Evolutionary conservation across 495 filamentous ascomycete genomes (phyloP).

Genomic region (Tuber magnatum): DNA sequence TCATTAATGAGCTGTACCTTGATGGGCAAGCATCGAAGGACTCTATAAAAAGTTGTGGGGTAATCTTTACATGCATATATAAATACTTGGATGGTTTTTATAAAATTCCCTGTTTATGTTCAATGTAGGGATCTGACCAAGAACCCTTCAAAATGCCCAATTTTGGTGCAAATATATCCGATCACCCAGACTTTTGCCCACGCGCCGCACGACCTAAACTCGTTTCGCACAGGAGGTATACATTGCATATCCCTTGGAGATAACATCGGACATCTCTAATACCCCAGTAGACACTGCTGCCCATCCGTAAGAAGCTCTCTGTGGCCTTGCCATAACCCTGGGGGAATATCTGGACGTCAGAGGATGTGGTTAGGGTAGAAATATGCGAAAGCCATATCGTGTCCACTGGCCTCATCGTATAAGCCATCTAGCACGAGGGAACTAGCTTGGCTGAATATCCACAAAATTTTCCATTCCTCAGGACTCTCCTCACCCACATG

Average conservation of each 20-base stretch:
- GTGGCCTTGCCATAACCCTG: neutral
- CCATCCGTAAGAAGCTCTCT: neutral
- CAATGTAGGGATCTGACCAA: too few relatives aligned
- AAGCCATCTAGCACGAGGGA: neutral
- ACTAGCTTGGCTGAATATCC: neutral
- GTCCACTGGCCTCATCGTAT: neutral
- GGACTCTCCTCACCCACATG: too few relatives aligned
- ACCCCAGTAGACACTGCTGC: neutral
- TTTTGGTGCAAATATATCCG: too few relatives aligned
- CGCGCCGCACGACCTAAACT: too few relatives aligned
- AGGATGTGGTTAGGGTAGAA: neutral
- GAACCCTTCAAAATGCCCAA: too few relatives aligned
- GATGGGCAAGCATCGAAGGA: too few relatives aligned
- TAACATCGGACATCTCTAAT: neutral
- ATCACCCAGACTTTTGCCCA: too few relatives aligned
- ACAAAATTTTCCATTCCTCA: neutral
- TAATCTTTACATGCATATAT: too few relatives aligned
- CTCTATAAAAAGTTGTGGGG: too few relatives aligned
- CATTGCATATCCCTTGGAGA: neutral
- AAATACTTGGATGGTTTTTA: too few relatives aligned
- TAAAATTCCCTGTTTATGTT: too few relatives aligned
- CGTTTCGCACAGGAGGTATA: neutral
- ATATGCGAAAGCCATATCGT: neutral
- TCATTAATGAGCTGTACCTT: too few relatives aligned
- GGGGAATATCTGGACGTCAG: neutral